Evolutionary conservation across 2,329 filamentous ascomycete genomes (phyloP), one percentile per base, ranked within the genome.

Genomic region (Penicillium sp.): DNA sequence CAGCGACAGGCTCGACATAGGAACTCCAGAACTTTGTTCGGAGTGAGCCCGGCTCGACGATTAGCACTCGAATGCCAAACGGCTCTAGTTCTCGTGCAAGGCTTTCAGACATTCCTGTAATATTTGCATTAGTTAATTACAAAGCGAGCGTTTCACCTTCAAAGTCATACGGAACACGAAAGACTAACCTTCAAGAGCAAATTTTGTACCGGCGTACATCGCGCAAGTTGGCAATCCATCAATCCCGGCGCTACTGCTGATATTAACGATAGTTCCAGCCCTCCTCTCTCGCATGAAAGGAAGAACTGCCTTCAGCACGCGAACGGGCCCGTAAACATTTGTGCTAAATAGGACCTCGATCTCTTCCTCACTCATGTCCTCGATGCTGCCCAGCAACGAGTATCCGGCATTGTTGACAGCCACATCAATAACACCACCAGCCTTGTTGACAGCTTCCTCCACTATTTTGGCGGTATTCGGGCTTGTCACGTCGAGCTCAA

Each of bases 171-270:
- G 30, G 11, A 27, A 27, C 31, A 22, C n/a, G n/a, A 11, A 39
- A 10, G 16, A 8, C 13, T 22, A 55, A 65, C 63, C 63, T 48
- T 67, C 65, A 13, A 69, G 44, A 11, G 63, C 63, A 57, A 62
- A 62, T 46, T 69, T 69, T 11, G 53, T 56, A 1, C 54, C 61
- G 1, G 64, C 52, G 42, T 71, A 71, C 25, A 67, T 59, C 0
- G 57, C 58, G 33, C 62, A 63, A 7, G 61, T 52, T 13, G 59
- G 54, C 36, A 55, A 43, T 1, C 56, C 58, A 33, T 60, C 54
- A 16, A 64, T 16, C 2, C 57, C 63, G 18, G 60, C 64, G 46
- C 44, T 51, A 42, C 63, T 67, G 20, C 55, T 60, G 14, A 66
- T 44, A 44, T 66, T 67, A 13, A 67, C 59, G 10, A 67, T 39